phyloP scores from a whole-genome alignment of 2,329 filamentous ascomycete species.

The Myriosclerotinia curreyana region DNA sequence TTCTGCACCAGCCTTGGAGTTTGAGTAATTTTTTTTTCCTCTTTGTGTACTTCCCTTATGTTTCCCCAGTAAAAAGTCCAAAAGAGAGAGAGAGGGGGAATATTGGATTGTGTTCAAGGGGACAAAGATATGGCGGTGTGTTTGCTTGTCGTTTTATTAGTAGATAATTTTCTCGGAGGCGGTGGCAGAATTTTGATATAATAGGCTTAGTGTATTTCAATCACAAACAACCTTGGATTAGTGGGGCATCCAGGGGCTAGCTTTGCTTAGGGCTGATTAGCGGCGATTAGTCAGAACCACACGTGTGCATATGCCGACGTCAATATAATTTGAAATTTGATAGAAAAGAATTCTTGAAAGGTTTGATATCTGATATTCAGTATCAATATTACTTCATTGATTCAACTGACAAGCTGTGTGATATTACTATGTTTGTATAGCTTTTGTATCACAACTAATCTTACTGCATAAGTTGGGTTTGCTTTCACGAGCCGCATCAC shows the following conservation, averaged over 20 bases:
- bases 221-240: background rate
- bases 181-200: background rate
- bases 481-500: constrained; percentile 1
- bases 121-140: constrained; percentile 19
- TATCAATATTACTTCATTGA: background rate
- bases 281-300: constrained; percentile 13
- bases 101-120: constrained; percentile 6
- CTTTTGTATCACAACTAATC: background rate
- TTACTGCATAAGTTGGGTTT: background rate
- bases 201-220: background rate
- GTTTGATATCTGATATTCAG: background rate
- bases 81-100: background rate
- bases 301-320: background rate
- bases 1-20: constrained; percentile 4
- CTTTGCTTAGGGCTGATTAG: constrained; percentile 17
- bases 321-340: constrained; percentile 22
- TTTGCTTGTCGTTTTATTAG: constrained; percentile 6
- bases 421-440: background rate
- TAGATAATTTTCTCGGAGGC: background rate
- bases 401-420: background rate
- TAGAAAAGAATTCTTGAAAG: background rate
- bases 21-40: background rate
- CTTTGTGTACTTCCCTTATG: background rate
- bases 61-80: constrained; percentile 1
- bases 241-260: background rate